phyloP scores from a whole-genome alignment of 1,139 yeast genomes.

The Kodamaea alishanica region DNA sequence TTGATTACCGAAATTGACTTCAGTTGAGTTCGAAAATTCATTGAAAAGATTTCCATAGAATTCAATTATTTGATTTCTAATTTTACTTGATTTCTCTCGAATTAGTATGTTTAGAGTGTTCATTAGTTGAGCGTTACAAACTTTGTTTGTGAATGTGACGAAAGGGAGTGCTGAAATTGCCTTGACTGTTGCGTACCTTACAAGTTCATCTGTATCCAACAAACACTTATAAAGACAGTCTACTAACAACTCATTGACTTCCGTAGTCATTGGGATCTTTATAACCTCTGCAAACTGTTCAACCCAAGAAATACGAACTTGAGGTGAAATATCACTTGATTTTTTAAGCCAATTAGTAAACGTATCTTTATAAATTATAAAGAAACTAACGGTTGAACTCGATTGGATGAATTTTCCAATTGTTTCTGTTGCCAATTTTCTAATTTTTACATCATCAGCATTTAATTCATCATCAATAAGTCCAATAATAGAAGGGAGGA shows the following conservation, averaged over 20 bases:
- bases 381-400: conserved; percentile 43
- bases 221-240: conserved; percentile 65
- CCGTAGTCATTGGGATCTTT: conserved; percentile 44
- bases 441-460: conserved; percentile 62
- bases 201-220: conserved; percentile 73
- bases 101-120: conserved; percentile 56
- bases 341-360: conserved; percentile 74
- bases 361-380: conserved; percentile 54
- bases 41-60: conserved; percentile 56
- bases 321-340: conserved; percentile 62
- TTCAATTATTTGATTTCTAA: conserved; percentile 60
- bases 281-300: conserved; percentile 43
- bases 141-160: conserved; percentile 36
- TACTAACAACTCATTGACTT: conserved; percentile 48
- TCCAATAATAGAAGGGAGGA: conserved; percentile 71
- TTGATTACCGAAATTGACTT: conserved; percentile 29
- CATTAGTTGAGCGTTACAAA: conserved; percentile 48
- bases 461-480: conserved; percentile 76
- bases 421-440: conserved; percentile 69
- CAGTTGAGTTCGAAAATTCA: conserved; percentile 21
- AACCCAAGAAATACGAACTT: conserved; percentile 70
- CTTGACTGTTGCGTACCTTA: conserved; percentile 59
- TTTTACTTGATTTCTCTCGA: conserved; percentile 64
- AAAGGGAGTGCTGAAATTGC: conserved; percentile 42
- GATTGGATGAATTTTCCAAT: conserved; percentile 64